Evolutionary conservation across 495 filamentous ascomycete species (phyloP).

Genomic region (Collariella sp.): DNA sequence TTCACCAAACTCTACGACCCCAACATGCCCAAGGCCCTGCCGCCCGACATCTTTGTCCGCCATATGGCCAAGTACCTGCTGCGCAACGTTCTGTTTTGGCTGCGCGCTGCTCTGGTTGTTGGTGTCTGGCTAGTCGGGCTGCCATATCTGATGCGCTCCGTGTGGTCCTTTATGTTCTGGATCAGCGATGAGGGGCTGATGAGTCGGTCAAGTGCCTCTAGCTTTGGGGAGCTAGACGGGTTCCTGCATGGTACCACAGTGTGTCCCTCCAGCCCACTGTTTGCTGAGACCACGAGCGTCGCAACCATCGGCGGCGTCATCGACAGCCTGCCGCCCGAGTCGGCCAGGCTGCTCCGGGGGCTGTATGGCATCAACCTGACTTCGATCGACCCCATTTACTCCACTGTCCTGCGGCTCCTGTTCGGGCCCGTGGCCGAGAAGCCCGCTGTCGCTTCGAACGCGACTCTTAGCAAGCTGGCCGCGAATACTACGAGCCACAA

Average conservation of each 20-base stretch:
- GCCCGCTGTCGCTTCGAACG: conserved; percentile 9
- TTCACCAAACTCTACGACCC: conserved; percentile 97
- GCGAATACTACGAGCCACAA: conserved; percentile 7
- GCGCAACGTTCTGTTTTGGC: conserved; percentile 63
- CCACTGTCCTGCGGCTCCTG: conserved; percentile 20
- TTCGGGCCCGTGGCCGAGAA: conserved; percentile 23
- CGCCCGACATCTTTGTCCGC: conserved; percentile 66
- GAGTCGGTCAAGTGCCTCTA: too few species aligned
- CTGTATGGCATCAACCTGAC: conserved; percentile 23
- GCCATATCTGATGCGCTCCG: conserved; percentile 81
- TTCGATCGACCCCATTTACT: conserved; percentile 20
- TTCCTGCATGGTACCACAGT: conserved; percentile 21
- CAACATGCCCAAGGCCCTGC: conserved; percentile 78
- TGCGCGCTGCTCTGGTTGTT: conserved; percentile 65
- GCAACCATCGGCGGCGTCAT: conserved; percentile 26
- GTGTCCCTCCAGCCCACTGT: conserved; percentile 40
- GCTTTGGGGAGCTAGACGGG: background rate
- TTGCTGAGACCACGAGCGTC: conserved; percentile 29
- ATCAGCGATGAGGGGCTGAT: conserved; percentile 87
- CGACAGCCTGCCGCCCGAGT: conserved; percentile 21
- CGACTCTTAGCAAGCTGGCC: background rate
- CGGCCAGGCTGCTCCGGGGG: conserved; percentile 23
- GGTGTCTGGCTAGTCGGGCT: conserved; percentile 84
- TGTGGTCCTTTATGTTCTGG: conserved; percentile 93
- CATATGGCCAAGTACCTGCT: conserved; percentile 64